A percentile compares a stretch with the other conserved stretches of the same genome.
Conservation (phyloP, 345 rosid genomes). For the Trapa bicornis region DNA sequence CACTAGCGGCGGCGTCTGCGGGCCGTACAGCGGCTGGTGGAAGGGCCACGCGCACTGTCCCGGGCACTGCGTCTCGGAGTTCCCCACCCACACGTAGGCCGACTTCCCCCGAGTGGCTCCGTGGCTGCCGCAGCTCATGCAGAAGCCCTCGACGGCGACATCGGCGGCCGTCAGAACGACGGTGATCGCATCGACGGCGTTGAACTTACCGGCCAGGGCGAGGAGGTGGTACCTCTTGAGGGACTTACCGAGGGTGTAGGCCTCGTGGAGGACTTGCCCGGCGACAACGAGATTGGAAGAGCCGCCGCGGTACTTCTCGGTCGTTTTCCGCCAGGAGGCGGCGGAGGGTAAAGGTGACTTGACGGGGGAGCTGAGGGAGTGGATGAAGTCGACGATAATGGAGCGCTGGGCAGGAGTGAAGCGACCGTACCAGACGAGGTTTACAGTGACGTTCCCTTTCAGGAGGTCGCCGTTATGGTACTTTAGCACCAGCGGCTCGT, state of each 20-base stretch:
- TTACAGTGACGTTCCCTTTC: conserved; percentile 52
- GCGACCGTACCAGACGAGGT: conserved; percentile 75
- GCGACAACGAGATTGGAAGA: conserved; percentile 31
- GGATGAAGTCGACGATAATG: conserved; percentile 60
- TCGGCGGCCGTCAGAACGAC: conserved; percentile 67
- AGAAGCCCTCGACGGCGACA: conserved; percentile 66
- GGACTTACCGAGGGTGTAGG: conserved; percentile 48
- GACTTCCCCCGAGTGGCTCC: conserved; percentile 26
- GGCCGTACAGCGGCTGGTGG: no score
- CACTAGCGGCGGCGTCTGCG: no score
- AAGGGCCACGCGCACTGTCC: conserved; percentile 24
- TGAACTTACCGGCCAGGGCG: conserved; percentile 42
- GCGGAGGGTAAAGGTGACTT: conserved; percentile 32
- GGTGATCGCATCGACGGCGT: conserved; percentile 26
- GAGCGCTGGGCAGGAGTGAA: conserved; percentile 62
- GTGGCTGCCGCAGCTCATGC: conserved; percentile 84
- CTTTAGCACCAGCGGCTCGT: conserved; percentile 59
- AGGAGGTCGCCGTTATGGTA: conserved; percentile 56
- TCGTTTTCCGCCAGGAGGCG: conserved; percentile 72
- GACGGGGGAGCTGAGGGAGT: conserved; percentile 22
- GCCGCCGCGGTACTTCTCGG: conserved; percentile 59
- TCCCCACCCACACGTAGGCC: conserved; percentile 65
- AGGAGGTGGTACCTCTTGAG: conserved; percentile 36
- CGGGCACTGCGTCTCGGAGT: conserved; percentile 72
- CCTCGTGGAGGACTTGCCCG: conserved; percentile 41